Percentiles rank a stretch among this genome's conserved stretches.
Evolutionary conservation across 306 rosid genomes (phyloP).

Genomic region (Acacia melanoxylon): DNA sequence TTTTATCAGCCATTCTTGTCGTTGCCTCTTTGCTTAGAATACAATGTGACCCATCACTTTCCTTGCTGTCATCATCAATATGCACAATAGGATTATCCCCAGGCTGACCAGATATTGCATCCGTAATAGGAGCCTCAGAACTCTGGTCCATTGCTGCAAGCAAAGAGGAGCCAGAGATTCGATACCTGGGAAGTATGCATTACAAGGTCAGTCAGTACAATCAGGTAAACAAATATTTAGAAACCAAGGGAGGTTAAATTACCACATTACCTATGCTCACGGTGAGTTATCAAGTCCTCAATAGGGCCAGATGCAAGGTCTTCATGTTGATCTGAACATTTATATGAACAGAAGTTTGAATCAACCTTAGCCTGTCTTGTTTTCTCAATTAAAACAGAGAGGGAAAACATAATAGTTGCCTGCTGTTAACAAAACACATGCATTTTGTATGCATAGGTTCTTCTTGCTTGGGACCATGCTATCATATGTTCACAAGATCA

Average conservation of each 20-base stretch:
- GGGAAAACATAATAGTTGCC: neutral
- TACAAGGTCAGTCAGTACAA: slow-evolving; percentile 31
- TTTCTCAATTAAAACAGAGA: neutral
- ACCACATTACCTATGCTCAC: slow-evolving; percentile 86
- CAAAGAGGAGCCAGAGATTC: slow-evolving; percentile 96
- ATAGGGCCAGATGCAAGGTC: slow-evolving; percentile 99
- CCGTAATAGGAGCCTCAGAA: slow-evolving; percentile 79
- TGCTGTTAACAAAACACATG: neutral
- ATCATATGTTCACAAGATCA: neutral
- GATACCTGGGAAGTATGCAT: slow-evolving; percentile 65
- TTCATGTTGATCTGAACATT: slow-evolving; percentile 81
- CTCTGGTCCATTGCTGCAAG: slow-evolving; percentile 99
- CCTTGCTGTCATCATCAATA: slow-evolving; percentile 78
- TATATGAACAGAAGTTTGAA: slow-evolving; percentile 19
- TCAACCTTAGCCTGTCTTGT: slow-evolving; percentile 2
- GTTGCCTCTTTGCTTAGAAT: slow-evolving; percentile 51
- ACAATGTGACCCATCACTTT: slow-evolving; percentile 57
- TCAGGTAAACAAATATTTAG: slow-evolving; percentile 11
- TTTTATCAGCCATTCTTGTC: slow-evolving; percentile 76
- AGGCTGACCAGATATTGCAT: slow-evolving; percentile 60
- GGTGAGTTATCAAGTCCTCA: slow-evolving; percentile 95
- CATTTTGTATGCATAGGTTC: neutral
- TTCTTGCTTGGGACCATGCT: neutral
- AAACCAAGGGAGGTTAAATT: slow-evolving; percentile 32
- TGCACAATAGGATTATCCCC: slow-evolving; percentile 48